A percentile compares a stretch with the other conserved stretches of the same genome.
These are phyloP conservation scores for Neonectria magnoliae DNA, from an alignment of 2,329 filamentous ascomycete genomes.

Conservation along the genomic window DNA sequence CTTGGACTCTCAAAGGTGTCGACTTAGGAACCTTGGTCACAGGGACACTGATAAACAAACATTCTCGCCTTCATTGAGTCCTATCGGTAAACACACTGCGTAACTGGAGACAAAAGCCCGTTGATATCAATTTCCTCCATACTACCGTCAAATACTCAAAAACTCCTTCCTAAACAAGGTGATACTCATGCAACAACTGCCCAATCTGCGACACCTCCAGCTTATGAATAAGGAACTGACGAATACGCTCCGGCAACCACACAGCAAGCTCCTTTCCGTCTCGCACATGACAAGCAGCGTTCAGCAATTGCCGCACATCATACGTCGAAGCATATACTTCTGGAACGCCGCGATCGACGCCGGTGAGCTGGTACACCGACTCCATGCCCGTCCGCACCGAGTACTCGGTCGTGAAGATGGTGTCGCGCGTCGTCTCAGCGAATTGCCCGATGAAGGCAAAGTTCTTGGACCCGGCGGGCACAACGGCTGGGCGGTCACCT, in stretches of 20 bases:
- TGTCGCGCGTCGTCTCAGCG: slow-evolving; percentile 29
- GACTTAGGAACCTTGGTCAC: no score
- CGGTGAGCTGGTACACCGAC: slow-evolving; percentile 44
- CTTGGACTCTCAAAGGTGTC: no score
- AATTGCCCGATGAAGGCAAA: slow-evolving; percentile 30
- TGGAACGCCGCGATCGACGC: slow-evolving; percentile 23
- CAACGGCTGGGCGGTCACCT: slow-evolving; percentile 19
- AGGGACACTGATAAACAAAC: no score
- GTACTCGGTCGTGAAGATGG: slow-evolving; percentile 46
- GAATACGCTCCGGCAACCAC: slow-evolving; percentile 24
- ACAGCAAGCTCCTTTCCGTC: slow-evolving; percentile 23
- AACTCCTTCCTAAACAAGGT: slow-evolving; percentile 14
- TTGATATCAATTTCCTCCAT: not conserved
- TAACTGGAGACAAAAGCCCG: not conserved
- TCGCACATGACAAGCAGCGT: slow-evolving; percentile 16
- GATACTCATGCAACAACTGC: slow-evolving; percentile 23
- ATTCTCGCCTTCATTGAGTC: no score
- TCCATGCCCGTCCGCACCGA: slow-evolving; percentile 50
- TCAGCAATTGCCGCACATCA: slow-evolving; percentile 18
- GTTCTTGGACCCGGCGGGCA: slow-evolving; percentile 15
- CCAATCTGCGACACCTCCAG: slow-evolving; percentile 25
- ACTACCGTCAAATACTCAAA: not conserved
- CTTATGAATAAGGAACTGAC: slow-evolving; percentile 11
- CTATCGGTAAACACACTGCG: no score
- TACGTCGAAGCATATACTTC: slow-evolving; percentile 28